Evolutionary conservation across 805 yeast species (phyloP), one percentile per base, ranked within the genome.

Genomic region (Sugiyamaella floridensis): DNA sequence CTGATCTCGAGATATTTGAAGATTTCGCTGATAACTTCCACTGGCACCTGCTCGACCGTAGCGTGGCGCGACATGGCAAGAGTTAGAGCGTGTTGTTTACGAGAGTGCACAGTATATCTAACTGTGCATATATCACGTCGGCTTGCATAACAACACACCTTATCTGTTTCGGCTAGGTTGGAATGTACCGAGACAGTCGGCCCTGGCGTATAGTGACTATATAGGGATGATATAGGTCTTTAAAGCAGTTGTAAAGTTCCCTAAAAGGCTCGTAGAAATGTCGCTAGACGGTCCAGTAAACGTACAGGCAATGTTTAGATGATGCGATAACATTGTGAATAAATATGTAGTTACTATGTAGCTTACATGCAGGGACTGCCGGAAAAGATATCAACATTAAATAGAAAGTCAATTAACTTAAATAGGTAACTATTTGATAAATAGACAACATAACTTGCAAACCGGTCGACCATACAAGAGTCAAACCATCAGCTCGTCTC

Each of bases 11-110:
- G 53, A 26, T 42, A 40, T 11, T 37, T 19, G 44, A 56, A 54
- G 12, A 56, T 49, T 45, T 51, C 48, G 45, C 49, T 45, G 42
- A 56, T 43, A 12, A 56, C 43, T 41, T 56, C 59, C 26, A 15
- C 40, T 15, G 59, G 59, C 19, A 54, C 19, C 22, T 19, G 18
- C 16, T 15, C 47, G 46, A 48, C 50, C 18, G 48, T 18, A 32
- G 37, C 37, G 4, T 3, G 3, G n/a, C n/a, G 37, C n/a, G 37
- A 32, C 37, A 32, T 32, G n/a, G n/a, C n/a, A 11, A 32, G n/a
- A 14, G n/a, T 14, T 10, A 32, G 9, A 32, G 37, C 37, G 37
- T 14, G 37, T 32, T 32, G 37, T 32, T 32, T 32, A 32, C n/a
- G 4, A 32, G 9, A 14, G 37, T 32, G 37, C 37, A 32, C 26